Evolutionary conservation across 352 stramenopile species (phyloP), one percentile per base, ranked within the genome.

Genomic region (Globisporangium iwayamae): DNA sequence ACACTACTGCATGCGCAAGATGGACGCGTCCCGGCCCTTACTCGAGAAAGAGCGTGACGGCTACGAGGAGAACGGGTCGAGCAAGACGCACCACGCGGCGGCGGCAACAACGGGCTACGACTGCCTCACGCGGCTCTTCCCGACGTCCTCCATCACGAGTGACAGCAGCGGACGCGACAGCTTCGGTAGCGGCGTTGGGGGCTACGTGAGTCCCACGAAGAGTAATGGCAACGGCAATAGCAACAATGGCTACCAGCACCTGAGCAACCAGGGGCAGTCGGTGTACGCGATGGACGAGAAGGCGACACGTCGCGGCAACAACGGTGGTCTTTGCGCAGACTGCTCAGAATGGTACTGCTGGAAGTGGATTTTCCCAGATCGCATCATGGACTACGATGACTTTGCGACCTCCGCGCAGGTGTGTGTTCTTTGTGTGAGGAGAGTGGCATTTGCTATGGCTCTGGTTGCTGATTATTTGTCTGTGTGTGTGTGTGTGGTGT

Each of bases 351-450:
- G 70, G 78, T 68, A 62, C 14, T 90, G 81, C 73, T 87, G 78
- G 81, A 83, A 85, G 22, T 87, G 78, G 78, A 46, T 86, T 59
- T 82, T 87, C 36, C 76, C 78, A 0, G 71, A 85, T 2, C 78
- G 75, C 2, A 74, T 88, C 39, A 58, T 61, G 1, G 81, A 85
- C 54, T 90, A 90, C 61, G 81, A 87, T 47, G 81, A 90, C 64
- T 90, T 90, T 73, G 79, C 72, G 6, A 74, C 73, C 22, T 75
- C 78, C 6, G 78, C 79, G 16, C 73, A 85, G 69, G 78, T 90
- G 56, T 56, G 7, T 56, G 14, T 14, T 7, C 14, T 9, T 36
- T 22, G 7, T 22, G 8, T 20, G 11, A 50, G 7, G 8, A 60
- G 11, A 30, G 53, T 34, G 22, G 5, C 30, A 47, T 5, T 45